Conservation (phyloP, 2,329 filamentous ascomycete genomes). For the Metarhizium robertsii region DNA sequence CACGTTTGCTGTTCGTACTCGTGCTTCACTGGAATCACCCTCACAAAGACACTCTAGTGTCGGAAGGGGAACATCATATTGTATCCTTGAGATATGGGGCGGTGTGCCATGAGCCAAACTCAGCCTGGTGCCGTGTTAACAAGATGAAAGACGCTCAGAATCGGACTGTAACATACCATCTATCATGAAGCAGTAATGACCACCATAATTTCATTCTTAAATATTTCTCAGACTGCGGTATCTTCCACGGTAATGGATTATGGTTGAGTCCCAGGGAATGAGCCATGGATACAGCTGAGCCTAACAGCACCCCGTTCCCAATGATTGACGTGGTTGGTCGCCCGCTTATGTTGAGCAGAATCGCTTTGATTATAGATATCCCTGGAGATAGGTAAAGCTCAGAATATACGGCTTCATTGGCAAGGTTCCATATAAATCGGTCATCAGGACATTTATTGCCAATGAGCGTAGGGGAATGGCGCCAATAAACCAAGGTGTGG, state of each 20-base stretch:
- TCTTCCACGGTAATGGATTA: too few species aligned
- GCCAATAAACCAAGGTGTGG: too few species aligned
- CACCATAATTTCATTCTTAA: slow-evolving; percentile 47
- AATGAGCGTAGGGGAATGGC: too few species aligned
- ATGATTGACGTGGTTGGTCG: slow-evolving; percentile 18
- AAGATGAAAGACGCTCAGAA: not conserved
- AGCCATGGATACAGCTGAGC: slow-evolving; percentile 40
- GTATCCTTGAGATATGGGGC: slow-evolving; percentile 32
- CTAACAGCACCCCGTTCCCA: slow-evolving; percentile 43
- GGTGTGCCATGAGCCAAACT: slow-evolving; percentile 11
- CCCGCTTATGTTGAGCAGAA: too few species aligned
- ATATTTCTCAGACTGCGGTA: slow-evolving; percentile 32
- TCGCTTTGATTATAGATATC: too few species aligned
- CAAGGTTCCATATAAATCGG: too few species aligned
- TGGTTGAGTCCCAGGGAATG: slow-evolving; percentile 24
- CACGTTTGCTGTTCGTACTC: slow-evolving; percentile 21
- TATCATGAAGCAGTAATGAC: slow-evolving; percentile 43
- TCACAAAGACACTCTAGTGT: slow-evolving; percentile 24
- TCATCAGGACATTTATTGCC: too few species aligned
- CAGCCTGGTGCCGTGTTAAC: not conserved
- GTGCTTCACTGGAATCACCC: slow-evolving; percentile 7
- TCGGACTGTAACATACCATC: slow-evolving; percentile 31
- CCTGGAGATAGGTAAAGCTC: too few species aligned
- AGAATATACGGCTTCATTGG: too few species aligned
- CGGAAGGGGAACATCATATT: slow-evolving; percentile 40